phyloP scores from a whole-genome alignment of 129 eudicot species.

The Artemisia annua region DNA sequence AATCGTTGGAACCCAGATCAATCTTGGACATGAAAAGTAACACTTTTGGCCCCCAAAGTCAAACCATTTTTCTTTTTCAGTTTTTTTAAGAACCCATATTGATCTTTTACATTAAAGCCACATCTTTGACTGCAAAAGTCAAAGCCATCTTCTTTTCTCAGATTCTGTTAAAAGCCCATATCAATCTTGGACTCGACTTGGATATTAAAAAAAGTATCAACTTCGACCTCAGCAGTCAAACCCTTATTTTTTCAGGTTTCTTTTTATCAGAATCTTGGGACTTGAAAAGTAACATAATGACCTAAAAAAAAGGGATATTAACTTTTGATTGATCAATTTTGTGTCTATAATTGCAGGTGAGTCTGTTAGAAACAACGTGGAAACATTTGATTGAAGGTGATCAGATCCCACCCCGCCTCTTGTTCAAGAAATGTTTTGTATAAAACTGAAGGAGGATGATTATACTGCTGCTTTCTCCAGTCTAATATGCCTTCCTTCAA shows the following conservation, averaged over 20 bases:
- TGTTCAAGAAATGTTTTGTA: constrained; percentile 62
- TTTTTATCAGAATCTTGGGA: not conserved
- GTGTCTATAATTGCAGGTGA: constrained; percentile 38
- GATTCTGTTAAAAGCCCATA: not conserved
- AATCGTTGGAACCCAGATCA: not conserved
- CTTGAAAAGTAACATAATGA: not conserved
- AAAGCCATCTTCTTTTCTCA: not conserved
- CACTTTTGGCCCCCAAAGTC: constrained; percentile 7
- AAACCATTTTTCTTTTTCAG: not conserved
- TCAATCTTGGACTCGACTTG: constrained; percentile 7
- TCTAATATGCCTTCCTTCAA: constrained; percentile 46
- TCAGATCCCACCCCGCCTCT: constrained; percentile 69
- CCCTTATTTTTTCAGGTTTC: too few relatives aligned
- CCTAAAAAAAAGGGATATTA: too few relatives aligned
- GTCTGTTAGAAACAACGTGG: constrained; percentile 73
- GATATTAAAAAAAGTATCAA: not conserved
- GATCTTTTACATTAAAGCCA: not conserved
- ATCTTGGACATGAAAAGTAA: constrained; percentile 9
- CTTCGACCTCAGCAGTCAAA: constrained; percentile 19
- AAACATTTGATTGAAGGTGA: constrained; percentile 54
- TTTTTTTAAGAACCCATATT: not conserved
- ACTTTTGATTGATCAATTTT: constrained; percentile 2
- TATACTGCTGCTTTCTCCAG: constrained; percentile 61
- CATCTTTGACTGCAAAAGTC: constrained; percentile 17
- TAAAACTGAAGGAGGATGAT: constrained; percentile 60